Conservation (phyloP, 495 filamentous ascomycete species). For the Apodospora peruviana region DNA sequence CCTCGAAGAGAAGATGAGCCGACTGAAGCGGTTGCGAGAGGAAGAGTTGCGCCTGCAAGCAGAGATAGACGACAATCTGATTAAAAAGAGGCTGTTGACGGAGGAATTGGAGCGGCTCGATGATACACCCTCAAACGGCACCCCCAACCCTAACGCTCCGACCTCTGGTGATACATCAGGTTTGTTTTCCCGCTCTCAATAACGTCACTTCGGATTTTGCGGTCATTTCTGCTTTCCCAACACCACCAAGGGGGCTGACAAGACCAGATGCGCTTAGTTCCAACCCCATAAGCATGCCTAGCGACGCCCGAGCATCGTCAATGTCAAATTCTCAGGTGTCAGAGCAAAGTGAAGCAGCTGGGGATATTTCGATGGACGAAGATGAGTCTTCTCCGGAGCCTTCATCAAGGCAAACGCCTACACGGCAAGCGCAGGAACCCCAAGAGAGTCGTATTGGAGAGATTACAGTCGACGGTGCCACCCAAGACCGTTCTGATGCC, state of each 20-base stretch:
- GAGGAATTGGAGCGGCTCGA: conserved; percentile 52
- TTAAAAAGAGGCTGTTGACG: conserved; percentile 40
- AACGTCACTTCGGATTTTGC: too few relatives aligned
- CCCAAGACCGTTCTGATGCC: background rate
- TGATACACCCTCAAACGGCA: conserved; percentile 32
- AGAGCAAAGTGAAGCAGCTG: conserved; percentile 2
- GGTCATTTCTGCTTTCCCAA: too few relatives aligned
- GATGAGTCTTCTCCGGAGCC: conserved; percentile 5
- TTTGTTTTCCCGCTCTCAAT: background rate
- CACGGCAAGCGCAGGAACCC: background rate
- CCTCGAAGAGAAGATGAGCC: conserved; percentile 44
- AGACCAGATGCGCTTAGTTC: background rate
- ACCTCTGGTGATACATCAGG: conserved; percentile 3
- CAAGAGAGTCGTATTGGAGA: background rate
- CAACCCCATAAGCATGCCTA: background rate
- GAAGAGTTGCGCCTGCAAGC: conserved; percentile 56
- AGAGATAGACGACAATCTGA: conserved; percentile 46
- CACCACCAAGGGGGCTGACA: too few relatives aligned
- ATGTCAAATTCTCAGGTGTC: background rate
- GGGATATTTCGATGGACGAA: conserved; percentile 10
- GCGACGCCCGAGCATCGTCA: too few relatives aligned
- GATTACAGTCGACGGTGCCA: background rate
- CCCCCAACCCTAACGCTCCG: conserved; percentile 5
- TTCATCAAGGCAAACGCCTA: background rate
- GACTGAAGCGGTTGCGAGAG: conserved; percentile 47